Percentiles rank a stretch among this genome's conserved stretches.
Conservation (phyloP, 148 eudicot genomes). For the Vaccinium myrtillus region DNA sequence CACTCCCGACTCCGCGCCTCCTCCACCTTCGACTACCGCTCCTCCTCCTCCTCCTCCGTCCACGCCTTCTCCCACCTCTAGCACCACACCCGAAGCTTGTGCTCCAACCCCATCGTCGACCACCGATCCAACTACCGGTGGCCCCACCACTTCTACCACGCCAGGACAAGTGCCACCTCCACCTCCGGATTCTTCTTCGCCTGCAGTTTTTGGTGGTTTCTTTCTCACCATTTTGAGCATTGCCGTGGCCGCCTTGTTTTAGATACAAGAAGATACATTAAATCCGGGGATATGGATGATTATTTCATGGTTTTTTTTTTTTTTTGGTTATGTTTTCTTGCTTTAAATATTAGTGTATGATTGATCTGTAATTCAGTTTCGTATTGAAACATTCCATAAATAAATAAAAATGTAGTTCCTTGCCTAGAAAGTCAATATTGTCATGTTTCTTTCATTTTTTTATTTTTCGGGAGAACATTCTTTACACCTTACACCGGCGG, state of each 20-base stretch:
- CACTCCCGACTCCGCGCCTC: no score
- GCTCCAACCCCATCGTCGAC: conserved; percentile 1
- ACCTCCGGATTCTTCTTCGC: conserved; percentile 2
- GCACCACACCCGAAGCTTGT: conserved; percentile 19
- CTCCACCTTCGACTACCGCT: no score
- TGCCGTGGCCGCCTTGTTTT: neutral
- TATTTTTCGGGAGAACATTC: no score
- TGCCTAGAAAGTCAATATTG: neutral
- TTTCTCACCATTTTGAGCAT: neutral
- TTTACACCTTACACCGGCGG: no score
- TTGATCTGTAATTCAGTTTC: neutral
- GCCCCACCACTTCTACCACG: neutral
- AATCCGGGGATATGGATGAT: neutral
- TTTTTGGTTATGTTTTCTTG: neutral
- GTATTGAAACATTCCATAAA: neutral
- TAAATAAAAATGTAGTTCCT: neutral
- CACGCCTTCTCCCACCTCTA: conserved; percentile 14
- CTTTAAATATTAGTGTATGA: neutral
- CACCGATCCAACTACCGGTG: neutral
- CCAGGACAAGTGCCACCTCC: neutral
- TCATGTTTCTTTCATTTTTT: no score
- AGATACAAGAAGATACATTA: neutral
- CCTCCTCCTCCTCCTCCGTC: no score
- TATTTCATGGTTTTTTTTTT: neutral
- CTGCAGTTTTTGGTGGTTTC: conserved; percentile 4